Conservation (phyloP, 306 rosid genomes). For the Citrullus amarus region DNA sequence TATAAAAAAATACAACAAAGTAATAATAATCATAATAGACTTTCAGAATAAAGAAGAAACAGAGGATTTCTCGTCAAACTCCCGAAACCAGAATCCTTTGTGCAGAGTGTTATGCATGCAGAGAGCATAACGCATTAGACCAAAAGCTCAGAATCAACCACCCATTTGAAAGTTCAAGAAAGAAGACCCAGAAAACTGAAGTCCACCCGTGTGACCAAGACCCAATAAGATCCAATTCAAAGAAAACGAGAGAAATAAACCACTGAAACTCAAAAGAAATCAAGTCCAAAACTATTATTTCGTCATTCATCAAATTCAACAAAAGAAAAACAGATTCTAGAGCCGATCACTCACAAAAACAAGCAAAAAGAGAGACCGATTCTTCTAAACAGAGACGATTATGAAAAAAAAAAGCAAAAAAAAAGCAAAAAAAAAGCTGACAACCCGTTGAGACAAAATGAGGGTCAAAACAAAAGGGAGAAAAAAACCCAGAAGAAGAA, state of each 20-base stretch:
- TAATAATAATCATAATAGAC: background rate
- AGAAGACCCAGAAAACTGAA: background rate
- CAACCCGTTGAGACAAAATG: background rate
- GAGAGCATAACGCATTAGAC: background rate
- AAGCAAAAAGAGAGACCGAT: background rate
- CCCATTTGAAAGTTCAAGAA: background rate
- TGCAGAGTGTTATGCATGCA: background rate
- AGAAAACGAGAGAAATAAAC: background rate
- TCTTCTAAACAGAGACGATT: background rate
- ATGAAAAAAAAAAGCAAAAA: background rate
- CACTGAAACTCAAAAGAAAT: background rate
- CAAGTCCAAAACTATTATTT: background rate
- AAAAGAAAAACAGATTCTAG: background rate
- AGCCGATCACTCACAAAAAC: background rate
- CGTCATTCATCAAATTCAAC: background rate
- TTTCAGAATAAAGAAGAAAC: background rate
- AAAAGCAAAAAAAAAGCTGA: background rate
- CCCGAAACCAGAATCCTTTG: background rate
- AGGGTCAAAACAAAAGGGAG: background rate
- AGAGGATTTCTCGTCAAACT: background rate
- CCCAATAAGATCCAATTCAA: background rate
- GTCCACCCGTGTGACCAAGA: background rate
- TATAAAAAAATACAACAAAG: too few species aligned
- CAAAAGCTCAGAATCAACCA: background rate
- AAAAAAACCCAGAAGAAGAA: constrained; percentile 2